Conservation (phyloP, 768 basidiomycete species). For the Amanita polypyramis region DNA sequence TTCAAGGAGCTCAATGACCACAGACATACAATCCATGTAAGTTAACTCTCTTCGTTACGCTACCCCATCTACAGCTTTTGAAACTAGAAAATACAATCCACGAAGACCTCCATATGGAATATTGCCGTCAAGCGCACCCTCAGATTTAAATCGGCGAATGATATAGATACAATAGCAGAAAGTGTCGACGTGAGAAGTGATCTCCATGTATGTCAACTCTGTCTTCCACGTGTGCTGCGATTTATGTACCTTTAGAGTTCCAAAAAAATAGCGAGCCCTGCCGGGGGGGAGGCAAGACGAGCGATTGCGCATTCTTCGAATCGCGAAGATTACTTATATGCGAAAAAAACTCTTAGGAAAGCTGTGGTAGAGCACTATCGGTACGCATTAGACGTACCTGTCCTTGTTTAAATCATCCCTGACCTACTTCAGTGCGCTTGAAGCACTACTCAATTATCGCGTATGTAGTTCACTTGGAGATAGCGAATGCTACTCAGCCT, state of each 20-base stretch:
- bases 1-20: conserved; percentile 68
- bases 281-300: neutral
- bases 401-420: neutral
- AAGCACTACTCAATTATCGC: conserved; percentile 82
- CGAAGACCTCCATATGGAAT: conserved; percentile 4
- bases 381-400: conserved; percentile 22
- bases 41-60: conserved; percentile 9
- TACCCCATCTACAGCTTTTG: neutral
- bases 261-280: neutral
- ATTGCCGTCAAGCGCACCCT: neutral
- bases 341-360: conserved; percentile 77
- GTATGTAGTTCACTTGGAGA: conserved; percentile 27
- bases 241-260: neutral
- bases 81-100: neutral
- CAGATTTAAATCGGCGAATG: neutral
- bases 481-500: neutral
- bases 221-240: neutral
- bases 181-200: too few relatives aligned
- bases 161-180: neutral
- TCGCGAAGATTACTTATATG: conserved; percentile 73
- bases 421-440: conserved; percentile 45
- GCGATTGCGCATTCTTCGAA: conserved; percentile 26
- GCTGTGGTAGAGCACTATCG: conserved; percentile 81
- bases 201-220: neutral
- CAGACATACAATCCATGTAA: conserved; percentile 45